Conservation (phyloP, 2,329 filamentous ascomycete genomes). For the Talaromyces sp. region DNA sequence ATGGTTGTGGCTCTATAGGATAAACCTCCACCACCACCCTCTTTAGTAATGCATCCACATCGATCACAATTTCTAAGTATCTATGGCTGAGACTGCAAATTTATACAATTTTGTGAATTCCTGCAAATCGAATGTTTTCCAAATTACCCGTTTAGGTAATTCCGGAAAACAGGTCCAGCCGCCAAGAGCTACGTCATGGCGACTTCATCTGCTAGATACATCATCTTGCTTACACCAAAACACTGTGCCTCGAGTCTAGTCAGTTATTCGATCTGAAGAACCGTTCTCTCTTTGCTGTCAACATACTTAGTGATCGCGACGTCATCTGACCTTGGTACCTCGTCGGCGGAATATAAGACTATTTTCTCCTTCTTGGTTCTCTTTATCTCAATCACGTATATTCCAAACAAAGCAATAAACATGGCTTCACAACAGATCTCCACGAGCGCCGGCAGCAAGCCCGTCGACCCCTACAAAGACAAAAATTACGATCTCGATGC, state of each 20-base stretch:
- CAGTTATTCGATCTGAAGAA: background rate
- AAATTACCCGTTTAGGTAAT: background rate
- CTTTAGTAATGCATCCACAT: no score
- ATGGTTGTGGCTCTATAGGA: background rate
- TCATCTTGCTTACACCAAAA: no score
- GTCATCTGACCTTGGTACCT: background rate
- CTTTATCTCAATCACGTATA: background rate
- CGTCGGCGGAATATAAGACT: background rate
- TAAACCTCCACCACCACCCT: background rate
- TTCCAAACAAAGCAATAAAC: background rate
- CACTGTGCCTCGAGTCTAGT: no score
- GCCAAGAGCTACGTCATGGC: background rate
- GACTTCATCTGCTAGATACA: background rate
- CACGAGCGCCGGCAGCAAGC: constrained; percentile 59
- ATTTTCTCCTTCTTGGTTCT: background rate
- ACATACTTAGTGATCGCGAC: background rate
- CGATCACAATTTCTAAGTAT: no score
- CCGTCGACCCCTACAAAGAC: constrained; percentile 75
- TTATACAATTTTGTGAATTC: background rate
- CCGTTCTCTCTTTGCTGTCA: background rate
- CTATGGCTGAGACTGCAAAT: background rate
- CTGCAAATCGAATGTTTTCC: background rate
- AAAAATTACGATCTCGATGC: constrained; percentile 67
- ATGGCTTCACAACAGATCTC: constrained; percentile 45
- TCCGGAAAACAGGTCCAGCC: background rate